Percentiles rank a stretch among this genome's conserved stretches.
Conservation (phyloP, 257 asterid genomes). For the Jacaranda copaia region DNA sequence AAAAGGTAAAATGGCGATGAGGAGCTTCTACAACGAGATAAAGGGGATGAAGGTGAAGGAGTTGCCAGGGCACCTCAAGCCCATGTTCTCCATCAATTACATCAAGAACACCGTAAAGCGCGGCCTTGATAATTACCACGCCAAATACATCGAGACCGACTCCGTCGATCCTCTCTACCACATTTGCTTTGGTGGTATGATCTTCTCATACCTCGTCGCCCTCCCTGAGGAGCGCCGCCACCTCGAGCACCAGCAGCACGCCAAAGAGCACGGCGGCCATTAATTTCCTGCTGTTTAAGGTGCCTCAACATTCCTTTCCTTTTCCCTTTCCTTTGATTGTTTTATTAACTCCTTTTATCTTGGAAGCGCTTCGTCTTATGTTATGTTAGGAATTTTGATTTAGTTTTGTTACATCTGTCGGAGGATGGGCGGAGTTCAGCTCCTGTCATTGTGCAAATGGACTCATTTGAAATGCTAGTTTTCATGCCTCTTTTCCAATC, state of each 20-base stretch:
- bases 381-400: too few relatives aligned
- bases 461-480: too few relatives aligned
- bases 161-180: conserved; percentile 73
- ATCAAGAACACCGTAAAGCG: conserved; percentile 53
- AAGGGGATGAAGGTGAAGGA: conserved; percentile 86
- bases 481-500: too few relatives aligned
- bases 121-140: conserved; percentile 66
- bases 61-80: conserved; percentile 76
- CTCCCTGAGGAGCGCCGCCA: conserved; percentile 99
- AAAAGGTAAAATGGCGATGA: conserved; percentile 62
- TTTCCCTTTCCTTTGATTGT: neutral
- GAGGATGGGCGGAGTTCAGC: too few relatives aligned
- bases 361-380: too few relatives aligned
- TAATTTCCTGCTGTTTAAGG: conserved; percentile 45
- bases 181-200: conserved; percentile 87
- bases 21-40: conserved; percentile 73
- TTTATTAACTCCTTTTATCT: too few relatives aligned
- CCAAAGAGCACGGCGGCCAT: conserved; percentile 50
- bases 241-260: conserved; percentile 66
- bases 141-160: conserved; percentile 74
- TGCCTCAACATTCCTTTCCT: neutral
- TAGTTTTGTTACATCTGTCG: too few relatives aligned
- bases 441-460: too few relatives aligned
- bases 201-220: conserved; percentile 81
- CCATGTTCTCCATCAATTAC: conserved; percentile 56